Evolutionary conservation across 1,139 yeast species (phyloP).

Genomic region (Yamadazyma sp.): DNA sequence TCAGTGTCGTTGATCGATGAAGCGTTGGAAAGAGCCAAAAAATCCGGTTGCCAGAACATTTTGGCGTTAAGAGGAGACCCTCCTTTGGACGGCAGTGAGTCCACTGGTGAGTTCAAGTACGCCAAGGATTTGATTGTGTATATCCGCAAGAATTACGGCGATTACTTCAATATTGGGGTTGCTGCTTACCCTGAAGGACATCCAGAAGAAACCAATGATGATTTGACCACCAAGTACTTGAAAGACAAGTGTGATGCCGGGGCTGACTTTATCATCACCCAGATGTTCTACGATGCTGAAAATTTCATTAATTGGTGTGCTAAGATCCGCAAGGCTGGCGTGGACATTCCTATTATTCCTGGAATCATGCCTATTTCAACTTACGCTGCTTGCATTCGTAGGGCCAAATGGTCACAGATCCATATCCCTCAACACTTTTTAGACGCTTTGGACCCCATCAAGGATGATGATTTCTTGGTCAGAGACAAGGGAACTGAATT

Average conservation of each 20-base stretch:
- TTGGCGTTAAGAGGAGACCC: constrained; percentile 86
- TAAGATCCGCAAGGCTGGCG: constrained; percentile 69
- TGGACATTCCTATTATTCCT: constrained; percentile 86
- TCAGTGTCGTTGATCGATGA: constrained; percentile 75
- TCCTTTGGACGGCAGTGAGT: constrained; percentile 65
- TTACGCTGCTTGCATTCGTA: constrained; percentile 84
- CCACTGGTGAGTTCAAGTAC: constrained; percentile 65
- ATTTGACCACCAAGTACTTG: constrained; percentile 58
- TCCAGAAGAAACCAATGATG: constrained; percentile 72
- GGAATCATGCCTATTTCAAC: constrained; percentile 99
- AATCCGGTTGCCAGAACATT: constrained; percentile 92
- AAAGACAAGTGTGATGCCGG: constrained; percentile 92
- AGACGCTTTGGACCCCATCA: constrained; percentile 73
- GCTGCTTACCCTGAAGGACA: constrained; percentile 98
- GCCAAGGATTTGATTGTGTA: constrained; percentile 87
- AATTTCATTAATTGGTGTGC: constrained; percentile 81
- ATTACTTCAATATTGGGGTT: constrained; percentile 83
- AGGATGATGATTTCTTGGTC: constrained; percentile 86
- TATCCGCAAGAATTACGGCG: constrained; percentile 71
- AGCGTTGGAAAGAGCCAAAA: constrained; percentile 82
- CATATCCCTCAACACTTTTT: constrained; percentile 73
- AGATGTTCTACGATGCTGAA: constrained; percentile 88
- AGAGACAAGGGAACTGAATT: constrained; percentile 84
- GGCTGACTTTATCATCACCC: constrained; percentile 90
- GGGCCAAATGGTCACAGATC: constrained; percentile 93